Evolutionary conservation across 352 stramenopile species (phyloP).

Genomic region (Pythium biforme): DNA sequence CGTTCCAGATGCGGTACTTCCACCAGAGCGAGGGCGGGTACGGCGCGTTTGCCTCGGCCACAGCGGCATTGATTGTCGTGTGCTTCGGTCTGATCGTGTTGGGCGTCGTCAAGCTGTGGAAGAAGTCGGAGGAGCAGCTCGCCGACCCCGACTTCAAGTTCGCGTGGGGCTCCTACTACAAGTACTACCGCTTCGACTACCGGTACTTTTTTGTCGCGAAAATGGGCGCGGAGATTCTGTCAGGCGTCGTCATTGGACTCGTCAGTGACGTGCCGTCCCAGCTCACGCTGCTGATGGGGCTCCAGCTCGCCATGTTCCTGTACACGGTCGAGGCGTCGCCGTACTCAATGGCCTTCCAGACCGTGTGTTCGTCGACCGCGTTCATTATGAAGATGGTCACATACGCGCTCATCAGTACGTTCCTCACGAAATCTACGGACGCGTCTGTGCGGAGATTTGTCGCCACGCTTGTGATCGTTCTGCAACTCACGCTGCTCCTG

Average conservation of each 20-base stretch:
- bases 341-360: constrained; percentile 78
- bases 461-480: constrained; percentile 59
- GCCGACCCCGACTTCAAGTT: constrained; percentile 75
- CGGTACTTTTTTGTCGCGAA: constrained; percentile 81
- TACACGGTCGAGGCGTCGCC: constrained; percentile 61
- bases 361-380: constrained; percentile 56
- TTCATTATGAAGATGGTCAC: constrained; percentile 87
- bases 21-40: constrained; percentile 41
- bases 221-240: constrained; percentile 75
- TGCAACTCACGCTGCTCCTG: constrained; percentile 62
- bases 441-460: constrained; percentile 51
- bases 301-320: constrained; percentile 76
- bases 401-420: constrained; percentile 77
- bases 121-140: constrained; percentile 56
- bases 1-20: constrained; percentile 77
- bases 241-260: constrained; percentile 67
- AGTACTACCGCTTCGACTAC: constrained; percentile 64
- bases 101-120: constrained; percentile 62
- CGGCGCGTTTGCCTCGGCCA: constrained; percentile 57
- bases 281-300: constrained; percentile 64
- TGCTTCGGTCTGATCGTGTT: constrained; percentile 71
- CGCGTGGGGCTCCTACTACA: constrained; percentile 78
- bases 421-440: constrained; percentile 55
- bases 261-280: constrained; percentile 74
- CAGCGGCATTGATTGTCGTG: constrained; percentile 55